A percentile compares a stretch with the other conserved stretches of the same genome.
Conservation (phyloP, 1,284 basidiomycete genomes). For the Afroboletus lepidellus region DNA sequence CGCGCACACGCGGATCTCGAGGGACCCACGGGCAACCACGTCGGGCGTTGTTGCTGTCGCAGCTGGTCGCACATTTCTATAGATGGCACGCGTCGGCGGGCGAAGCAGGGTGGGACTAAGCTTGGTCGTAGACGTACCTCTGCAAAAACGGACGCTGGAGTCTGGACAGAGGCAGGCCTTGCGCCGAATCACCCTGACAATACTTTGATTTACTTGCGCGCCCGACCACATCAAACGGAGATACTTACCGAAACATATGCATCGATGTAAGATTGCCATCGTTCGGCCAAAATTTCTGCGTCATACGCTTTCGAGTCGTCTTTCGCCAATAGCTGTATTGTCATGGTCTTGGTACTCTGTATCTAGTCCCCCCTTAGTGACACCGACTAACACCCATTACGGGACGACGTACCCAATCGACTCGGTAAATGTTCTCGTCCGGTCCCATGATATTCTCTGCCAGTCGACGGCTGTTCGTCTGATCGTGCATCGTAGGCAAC, state of each 20-base stretch:
- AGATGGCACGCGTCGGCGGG: not conserved
- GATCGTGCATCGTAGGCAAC: conserved; percentile 73
- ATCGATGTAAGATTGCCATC: conserved; percentile 90
- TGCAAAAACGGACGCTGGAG: conserved; percentile 73
- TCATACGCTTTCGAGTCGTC: conserved; percentile 89
- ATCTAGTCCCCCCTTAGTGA: conserved; percentile 45
- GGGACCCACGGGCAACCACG: conserved; percentile 53
- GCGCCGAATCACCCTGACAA: conserved; percentile 51
- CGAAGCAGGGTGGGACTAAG: not conserved
- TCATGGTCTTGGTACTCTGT: conserved; percentile 67
- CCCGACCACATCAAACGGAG: not conserved
- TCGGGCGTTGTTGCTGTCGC: conserved; percentile 39
- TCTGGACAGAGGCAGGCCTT: conserved; percentile 49
- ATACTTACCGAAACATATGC: conserved; percentile 76
- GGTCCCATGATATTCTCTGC: conserved; percentile 82
- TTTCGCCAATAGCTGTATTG: conserved; percentile 85
- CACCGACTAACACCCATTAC: not conserved
- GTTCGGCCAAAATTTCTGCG: conserved; percentile 75
- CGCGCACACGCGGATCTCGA: conserved; percentile 82
- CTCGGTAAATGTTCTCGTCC: conserved; percentile 90
- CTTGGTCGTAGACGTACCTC: conserved; percentile 48
- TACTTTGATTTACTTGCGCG: not conserved
- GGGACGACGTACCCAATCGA: conserved; percentile 77
- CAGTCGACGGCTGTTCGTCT: conserved; percentile 80
- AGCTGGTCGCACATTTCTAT: conserved; percentile 45